Conservation (phyloP, 2,329 filamentous ascomycete species). For the Talaromyces amestolkiae region DNA sequence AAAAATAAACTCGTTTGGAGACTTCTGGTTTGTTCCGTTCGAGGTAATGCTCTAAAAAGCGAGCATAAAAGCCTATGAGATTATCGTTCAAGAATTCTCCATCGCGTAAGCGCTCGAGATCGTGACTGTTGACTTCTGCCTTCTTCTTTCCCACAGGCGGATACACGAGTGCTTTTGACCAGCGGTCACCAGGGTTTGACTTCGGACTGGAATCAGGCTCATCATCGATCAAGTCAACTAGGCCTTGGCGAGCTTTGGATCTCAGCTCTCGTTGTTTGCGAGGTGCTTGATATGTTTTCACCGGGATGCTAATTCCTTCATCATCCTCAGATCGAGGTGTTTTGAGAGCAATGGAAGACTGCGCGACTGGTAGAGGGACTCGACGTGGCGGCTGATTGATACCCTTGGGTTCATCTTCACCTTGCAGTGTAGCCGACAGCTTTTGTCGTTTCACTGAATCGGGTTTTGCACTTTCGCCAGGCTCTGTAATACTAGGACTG, state of each 20-base stretch:
- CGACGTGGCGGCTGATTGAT: constrained; percentile 19
- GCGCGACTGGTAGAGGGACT: constrained; percentile 3
- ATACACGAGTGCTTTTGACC: constrained; percentile 42
- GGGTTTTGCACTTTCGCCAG: constrained; percentile 13
- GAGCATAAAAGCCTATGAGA: constrained; percentile 82
- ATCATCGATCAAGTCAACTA: constrained; percentile 16
- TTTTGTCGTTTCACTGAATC: constrained; percentile 29
- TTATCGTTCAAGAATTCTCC: constrained; percentile 91
- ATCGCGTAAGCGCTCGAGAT: constrained; percentile 71
- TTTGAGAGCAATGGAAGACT: constrained; percentile 10
- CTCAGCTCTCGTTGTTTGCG: constrained; percentile 28
- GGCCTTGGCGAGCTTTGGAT: constrained; percentile 28
- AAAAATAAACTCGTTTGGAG: constrained; percentile 72
- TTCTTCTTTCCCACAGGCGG: constrained; percentile 47
- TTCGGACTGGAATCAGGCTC: constrained; percentile 10
- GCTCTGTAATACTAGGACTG: constrained; percentile 15
- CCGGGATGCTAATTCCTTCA: constrained; percentile 28
- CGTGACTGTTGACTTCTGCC: constrained; percentile 44
- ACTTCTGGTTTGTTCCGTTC: constrained; percentile 56
- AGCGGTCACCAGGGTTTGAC: neutral
- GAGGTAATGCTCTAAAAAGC: constrained; percentile 64
- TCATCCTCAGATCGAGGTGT: constrained; percentile 19
- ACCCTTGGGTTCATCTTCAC: constrained; percentile 21
- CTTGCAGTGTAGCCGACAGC: constrained; percentile 32
- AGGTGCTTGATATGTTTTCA: constrained; percentile 27